Conservation (phyloP, 2,329 filamentous ascomycete genomes). For the Fusarium caatingaense region DNA sequence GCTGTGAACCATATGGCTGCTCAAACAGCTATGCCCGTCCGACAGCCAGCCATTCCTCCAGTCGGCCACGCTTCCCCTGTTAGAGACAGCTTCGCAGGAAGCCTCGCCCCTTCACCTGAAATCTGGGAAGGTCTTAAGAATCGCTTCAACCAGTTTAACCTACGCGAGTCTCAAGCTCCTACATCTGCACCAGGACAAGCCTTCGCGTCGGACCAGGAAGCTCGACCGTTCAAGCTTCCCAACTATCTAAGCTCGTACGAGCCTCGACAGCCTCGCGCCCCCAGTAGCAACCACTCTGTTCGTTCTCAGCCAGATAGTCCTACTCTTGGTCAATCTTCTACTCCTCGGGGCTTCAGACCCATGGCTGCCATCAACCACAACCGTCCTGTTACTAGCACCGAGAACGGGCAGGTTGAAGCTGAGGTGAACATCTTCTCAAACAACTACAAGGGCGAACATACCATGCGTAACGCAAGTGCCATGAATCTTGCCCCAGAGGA, state of each 20-base stretch:
- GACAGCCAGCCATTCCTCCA: conserved; percentile 15
- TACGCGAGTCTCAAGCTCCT: neutral
- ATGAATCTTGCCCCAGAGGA: conserved; percentile 47
- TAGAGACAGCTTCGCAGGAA: conserved; percentile 7
- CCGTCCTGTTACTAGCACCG: neutral
- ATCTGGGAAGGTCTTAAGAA: conserved; percentile 26
- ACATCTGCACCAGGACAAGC: neutral
- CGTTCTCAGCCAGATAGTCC: neutral
- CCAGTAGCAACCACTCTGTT: neutral
- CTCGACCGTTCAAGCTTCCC: conserved; percentile 4
- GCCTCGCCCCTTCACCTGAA: conserved; percentile 15
- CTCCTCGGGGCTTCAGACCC: conserved; percentile 37
- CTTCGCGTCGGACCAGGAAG: neutral
- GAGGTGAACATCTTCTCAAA: conserved; percentile 43
- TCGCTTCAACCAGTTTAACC: conserved; percentile 12
- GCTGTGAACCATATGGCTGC: neutral
- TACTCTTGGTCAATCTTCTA: neutral
- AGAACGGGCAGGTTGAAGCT: neutral
- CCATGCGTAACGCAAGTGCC: conserved; percentile 51
- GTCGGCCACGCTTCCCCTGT: neutral
- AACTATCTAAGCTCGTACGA: conserved; percentile 5
- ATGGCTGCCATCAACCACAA: conserved; percentile 37
- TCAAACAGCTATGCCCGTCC: conserved; percentile 2
- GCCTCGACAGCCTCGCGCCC: neutral
- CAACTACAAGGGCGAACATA: conserved; percentile 54